Evolutionary conservation across 1,139 yeast species (phyloP).

Genomic region (Sugiyamaella grinbergsii): DNA sequence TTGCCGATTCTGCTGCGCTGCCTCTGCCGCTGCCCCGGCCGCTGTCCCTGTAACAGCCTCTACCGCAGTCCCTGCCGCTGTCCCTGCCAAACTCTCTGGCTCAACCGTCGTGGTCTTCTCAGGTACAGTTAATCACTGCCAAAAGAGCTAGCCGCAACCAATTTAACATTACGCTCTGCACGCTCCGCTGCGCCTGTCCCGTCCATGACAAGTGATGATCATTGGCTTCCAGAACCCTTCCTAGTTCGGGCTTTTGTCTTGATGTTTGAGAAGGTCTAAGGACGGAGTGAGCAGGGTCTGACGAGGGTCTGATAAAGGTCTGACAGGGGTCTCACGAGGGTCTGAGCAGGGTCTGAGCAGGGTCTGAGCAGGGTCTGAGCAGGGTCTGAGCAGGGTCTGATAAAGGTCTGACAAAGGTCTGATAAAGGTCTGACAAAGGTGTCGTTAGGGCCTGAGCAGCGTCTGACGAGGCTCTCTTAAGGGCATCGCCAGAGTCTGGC

Average conservation of each 20-base stretch:
- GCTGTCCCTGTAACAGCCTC: too few relatives aligned
- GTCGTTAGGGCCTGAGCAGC: not conserved
- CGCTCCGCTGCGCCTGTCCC: not conserved
- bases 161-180: not conserved
- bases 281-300: not conserved
- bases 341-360: too few relatives aligned
- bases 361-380: not conserved
- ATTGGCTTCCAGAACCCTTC: constrained; percentile 11
- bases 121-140: too few relatives aligned
- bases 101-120: too few relatives aligned
- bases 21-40: too few relatives aligned
- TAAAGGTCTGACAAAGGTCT: not conserved
- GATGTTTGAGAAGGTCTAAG: not conserved
- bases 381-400: not conserved
- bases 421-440: too few relatives aligned
- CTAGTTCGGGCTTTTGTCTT: not conserved
- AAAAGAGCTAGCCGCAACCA: not conserved
- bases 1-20: too few relatives aligned
- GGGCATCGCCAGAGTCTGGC: not conserved
- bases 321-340: too few relatives aligned
- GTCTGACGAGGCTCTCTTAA: not conserved
- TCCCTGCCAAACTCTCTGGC: too few relatives aligned
- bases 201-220: not conserved
- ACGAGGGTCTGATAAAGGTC: not conserved
- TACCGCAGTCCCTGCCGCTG: too few relatives aligned